These are phyloP conservation scores for Ensete glaucum DNA, from an alignment of 176 grass and related monocot species.

Conservation along the genomic window DNA sequence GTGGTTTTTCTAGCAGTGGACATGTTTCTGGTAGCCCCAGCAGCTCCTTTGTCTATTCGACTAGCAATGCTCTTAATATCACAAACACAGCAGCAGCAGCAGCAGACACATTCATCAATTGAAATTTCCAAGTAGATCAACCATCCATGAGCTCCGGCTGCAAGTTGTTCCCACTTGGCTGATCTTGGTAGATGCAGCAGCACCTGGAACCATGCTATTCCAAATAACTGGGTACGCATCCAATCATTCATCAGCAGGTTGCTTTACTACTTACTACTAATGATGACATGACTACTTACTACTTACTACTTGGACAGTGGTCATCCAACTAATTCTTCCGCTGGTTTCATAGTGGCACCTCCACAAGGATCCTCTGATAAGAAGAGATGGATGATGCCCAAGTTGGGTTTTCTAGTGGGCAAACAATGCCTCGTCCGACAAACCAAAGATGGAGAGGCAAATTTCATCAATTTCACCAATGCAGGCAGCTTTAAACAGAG, in stretches of 20 bases:
- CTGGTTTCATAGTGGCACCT: too few relatives aligned
- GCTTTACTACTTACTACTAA: slow-evolving; percentile 18
- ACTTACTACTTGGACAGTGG: slow-evolving; percentile 14
- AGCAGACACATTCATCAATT: slow-evolving; percentile 35
- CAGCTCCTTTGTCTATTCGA: slow-evolving; percentile 28
- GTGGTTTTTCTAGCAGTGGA: slow-evolving; percentile 31
- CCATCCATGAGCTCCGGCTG: slow-evolving; percentile 10
- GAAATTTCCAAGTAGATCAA: slow-evolving; percentile 17
- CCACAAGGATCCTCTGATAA: slow-evolving; percentile 28
- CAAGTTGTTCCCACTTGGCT: too few relatives aligned
- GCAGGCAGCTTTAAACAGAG: slow-evolving; percentile 25
- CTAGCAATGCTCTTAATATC: slow-evolving; percentile 33
- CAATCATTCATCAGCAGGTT: slow-evolving; percentile 23
- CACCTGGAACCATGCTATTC: slow-evolving; percentile 31
- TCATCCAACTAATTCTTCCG: slow-evolving; percentile 22
- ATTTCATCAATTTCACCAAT: slow-evolving; percentile 51
- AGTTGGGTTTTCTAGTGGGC: slow-evolving; percentile 29
- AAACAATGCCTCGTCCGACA: slow-evolving; percentile 2
- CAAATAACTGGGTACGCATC: slow-evolving; percentile 23
- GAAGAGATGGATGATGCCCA: slow-evolving; percentile 39
- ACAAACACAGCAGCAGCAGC: slow-evolving; percentile 27
- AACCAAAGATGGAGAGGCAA: slow-evolving; percentile 28
- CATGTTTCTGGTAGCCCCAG: slow-evolving; percentile 11
- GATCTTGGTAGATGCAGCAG: slow-evolving; percentile 27
- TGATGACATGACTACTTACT: slow-evolving; percentile 19